Evolutionary conservation across 768 basidiomycete genomes (phyloP).

Genomic region (Boletus speciosus): DNA sequence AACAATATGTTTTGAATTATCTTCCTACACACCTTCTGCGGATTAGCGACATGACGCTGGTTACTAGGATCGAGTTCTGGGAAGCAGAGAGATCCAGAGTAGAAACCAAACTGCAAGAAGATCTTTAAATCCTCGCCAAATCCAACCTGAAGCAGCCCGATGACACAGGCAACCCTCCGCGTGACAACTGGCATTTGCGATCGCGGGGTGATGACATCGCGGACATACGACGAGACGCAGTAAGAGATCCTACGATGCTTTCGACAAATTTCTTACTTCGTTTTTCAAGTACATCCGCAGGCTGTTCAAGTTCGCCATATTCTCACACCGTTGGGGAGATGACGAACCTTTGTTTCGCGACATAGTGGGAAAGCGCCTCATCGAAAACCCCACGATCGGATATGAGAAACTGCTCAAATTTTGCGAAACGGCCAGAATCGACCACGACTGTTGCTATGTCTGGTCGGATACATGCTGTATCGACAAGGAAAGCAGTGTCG

Average conservation of each 20-base stretch:
- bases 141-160: neutral
- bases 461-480: conserved; percentile 28
- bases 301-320: conserved; percentile 17
- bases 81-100: conserved; percentile 7
- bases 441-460: conserved; percentile 17
- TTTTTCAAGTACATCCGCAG: conserved; percentile 4
- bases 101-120: neutral
- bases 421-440: conserved; percentile 13
- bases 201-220: neutral
- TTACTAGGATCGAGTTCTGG: conserved; percentile 12
- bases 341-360: conserved; percentile 16
- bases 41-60: conserved; percentile 15
- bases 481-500: conserved; percentile 27
- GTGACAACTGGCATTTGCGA: neutral
- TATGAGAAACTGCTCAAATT: conserved; percentile 16
- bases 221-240: neutral
- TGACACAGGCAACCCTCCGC: neutral
- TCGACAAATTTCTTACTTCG: neutral
- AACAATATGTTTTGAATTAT: conserved; percentile 18
- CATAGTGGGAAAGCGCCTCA: neutral
- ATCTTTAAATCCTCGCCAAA: neutral
- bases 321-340: conserved; percentile 23
- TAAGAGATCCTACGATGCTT: neutral
- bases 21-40: conserved; percentile 17
- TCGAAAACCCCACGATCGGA: conserved; percentile 7